These are phyloP conservation scores for Pyrus betulifolia DNA, from an alignment of 306 rosid species.

Conservation along the genomic window DNA sequence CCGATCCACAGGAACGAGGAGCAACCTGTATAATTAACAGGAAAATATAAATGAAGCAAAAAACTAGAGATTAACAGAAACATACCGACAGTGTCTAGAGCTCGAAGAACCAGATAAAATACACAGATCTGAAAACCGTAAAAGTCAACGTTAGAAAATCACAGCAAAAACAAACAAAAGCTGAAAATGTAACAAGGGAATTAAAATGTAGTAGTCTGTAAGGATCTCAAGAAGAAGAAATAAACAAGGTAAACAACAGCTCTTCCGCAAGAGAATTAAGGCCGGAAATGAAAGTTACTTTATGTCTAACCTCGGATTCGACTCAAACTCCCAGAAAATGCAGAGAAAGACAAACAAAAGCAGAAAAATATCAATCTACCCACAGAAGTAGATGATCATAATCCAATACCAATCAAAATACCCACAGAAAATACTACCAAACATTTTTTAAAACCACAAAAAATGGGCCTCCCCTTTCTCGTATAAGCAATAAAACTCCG, in stretches of 20 bases:
- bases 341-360: not conserved
- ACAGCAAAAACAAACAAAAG: not conserved
- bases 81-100: conserved; percentile 95
- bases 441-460: not conserved
- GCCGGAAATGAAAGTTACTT: not conserved
- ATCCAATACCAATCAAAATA: not conserved
- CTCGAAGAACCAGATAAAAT: conserved; percentile 88
- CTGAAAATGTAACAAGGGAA: not conserved
- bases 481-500: not conserved
- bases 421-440: not conserved
- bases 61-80: conserved; percentile 16
- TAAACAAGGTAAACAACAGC: not conserved
- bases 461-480: not conserved
- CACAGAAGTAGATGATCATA: not conserved
- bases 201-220: not conserved
- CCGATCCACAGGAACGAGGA: not conserved
- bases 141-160: not conserved
- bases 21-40: not conserved
- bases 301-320: not conserved
- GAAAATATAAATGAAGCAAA: not conserved
- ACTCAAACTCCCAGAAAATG: not conserved
- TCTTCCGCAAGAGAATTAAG: not conserved
- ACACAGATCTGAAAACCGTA: conserved; percentile 72
- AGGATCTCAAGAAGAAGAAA: not conserved
- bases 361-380: not conserved